Base-by-base conservation (phyloP, 2,329 filamentous ascomycete species). In the Phialophora macrospora region DNA sequence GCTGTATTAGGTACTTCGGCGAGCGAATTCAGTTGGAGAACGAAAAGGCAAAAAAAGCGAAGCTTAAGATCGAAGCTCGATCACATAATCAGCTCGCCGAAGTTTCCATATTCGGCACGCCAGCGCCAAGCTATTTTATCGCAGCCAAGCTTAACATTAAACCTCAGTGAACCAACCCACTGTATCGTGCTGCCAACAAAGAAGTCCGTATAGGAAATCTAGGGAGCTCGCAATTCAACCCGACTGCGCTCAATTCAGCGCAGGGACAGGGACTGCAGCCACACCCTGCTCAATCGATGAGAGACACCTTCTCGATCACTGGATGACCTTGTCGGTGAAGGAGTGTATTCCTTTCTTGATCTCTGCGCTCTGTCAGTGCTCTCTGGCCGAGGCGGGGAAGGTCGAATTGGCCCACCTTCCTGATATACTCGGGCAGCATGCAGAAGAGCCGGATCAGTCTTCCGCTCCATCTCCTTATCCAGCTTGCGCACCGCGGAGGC, bases 361-460 rank as follows among this genome's bases (percentile, higher is more conserved):
- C 14, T 30, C 52, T 55, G n/a, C n/a, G 11, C 48, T 14, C 26
- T 46, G 32, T 34, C 22, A 44, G 30, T 61, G 17, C 41, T 32
- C 34, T 49, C 34, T 34, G 22, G 14, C 17, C n/a, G 3, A 44
- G 17, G 26, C 49, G n/a, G 32, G 17, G 26, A 6, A 12, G 12
- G 8, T 30, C 44, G 20, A 24, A 22, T 24, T 3, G 44, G 22
- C 48, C 9, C 26, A 57, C 63, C 54, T 55, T 58, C 12, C 51
- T 66, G 64, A 26, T 62, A 32, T 41, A 48, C 46, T 62, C 46
- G 24, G 12, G 64, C 64, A 14, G 30, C 30, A n/a, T 38, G 20
- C n/a, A 66, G 60, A 24, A 66, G 30, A 4, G 12, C 32, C 14
- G 9, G 20, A 44, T 66, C 55, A n/a, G 64, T 66, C 28, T 54